Conservation (phyloP, 2,329 filamentous ascomycete genomes). For the Thermoascus crustaceus region DNA sequence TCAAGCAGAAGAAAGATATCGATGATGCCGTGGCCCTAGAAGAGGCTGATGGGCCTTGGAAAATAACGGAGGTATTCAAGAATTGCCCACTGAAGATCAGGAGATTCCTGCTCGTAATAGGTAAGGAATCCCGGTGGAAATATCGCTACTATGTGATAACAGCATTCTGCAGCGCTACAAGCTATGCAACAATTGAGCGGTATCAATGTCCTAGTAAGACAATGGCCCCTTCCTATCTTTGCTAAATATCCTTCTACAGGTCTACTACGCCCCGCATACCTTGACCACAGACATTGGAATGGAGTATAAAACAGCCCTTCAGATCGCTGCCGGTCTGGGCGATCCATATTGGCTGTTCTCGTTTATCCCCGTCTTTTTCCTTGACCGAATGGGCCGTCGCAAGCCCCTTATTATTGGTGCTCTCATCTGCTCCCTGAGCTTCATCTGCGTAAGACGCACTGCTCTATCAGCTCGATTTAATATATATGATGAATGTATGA, state of each 20-base stretch:
- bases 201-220: no score
- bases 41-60: background rate
- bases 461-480: no score
- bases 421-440: background rate
- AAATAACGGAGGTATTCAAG: background rate
- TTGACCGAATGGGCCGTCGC: conserved; percentile 2
- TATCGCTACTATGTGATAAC: no score
- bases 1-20: conserved; percentile 2
- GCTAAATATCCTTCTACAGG: no score
- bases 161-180: no score
- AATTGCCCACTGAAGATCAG: background rate
- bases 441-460: background rate
- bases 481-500: no score
- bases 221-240: no score
- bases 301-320: conserved; percentile 1
- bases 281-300: no score
- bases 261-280: no score
- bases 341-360: conserved; percentile 3
- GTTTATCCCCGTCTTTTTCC: background rate
- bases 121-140: no score
- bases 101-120: background rate
- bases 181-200: no score
- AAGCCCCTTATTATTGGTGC: conserved; percentile 2
- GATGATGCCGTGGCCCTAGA: conserved; percentile 1
- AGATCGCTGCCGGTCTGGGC: conserved; percentile 1